Conservation (phyloP, 371 early-diverging fungal genomes). For the Mucor saturninus region DNA sequence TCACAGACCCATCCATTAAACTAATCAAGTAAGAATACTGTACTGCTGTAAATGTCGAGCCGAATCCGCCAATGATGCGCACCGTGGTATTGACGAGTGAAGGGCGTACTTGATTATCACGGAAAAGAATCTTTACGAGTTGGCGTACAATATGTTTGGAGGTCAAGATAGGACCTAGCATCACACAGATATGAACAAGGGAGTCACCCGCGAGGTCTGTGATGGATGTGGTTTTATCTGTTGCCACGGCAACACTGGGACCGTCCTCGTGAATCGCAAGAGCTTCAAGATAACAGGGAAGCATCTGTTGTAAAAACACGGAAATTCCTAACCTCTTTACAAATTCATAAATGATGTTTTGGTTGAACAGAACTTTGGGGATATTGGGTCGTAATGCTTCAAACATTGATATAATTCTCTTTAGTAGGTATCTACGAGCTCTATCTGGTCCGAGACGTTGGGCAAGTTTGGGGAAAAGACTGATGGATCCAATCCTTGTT, state of each 20-base stretch:
- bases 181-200: slow-evolving; percentile 53
- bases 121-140: slow-evolving; percentile 58
- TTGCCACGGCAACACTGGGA: background rate
- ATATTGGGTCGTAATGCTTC: slow-evolving; percentile 64
- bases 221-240: background rate
- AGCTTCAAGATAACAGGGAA: slow-evolving; percentile 68
- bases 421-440: slow-evolving; percentile 56
- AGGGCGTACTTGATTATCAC: slow-evolving; percentile 50
- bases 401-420: slow-evolving; percentile 65
- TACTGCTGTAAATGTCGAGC: slow-evolving; percentile 67
- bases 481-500: slow-evolving; percentile 59
- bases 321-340: slow-evolving; percentile 59
- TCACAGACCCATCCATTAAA: slow-evolving; percentile 42
- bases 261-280: slow-evolving; percentile 38
- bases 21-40: slow-evolving; percentile 65
- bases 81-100: slow-evolving; percentile 50
- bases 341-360: slow-evolving; percentile 53
- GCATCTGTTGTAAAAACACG: slow-evolving; percentile 63
- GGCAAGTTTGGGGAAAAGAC: slow-evolving; percentile 63
- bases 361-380: slow-evolving; percentile 56
- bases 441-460: slow-evolving; percentile 62
- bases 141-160: slow-evolving; percentile 69
- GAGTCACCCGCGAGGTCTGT: slow-evolving; percentile 51
- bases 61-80: slow-evolving; percentile 60
- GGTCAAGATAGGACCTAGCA: slow-evolving; percentile 63